A percentile compares a stretch with the other conserved stretches of the same genome.
Evolutionary conservation across 495 filamentous ascomycete species (phyloP).

Genomic region (Oleoguttula mirabilis): DNA sequence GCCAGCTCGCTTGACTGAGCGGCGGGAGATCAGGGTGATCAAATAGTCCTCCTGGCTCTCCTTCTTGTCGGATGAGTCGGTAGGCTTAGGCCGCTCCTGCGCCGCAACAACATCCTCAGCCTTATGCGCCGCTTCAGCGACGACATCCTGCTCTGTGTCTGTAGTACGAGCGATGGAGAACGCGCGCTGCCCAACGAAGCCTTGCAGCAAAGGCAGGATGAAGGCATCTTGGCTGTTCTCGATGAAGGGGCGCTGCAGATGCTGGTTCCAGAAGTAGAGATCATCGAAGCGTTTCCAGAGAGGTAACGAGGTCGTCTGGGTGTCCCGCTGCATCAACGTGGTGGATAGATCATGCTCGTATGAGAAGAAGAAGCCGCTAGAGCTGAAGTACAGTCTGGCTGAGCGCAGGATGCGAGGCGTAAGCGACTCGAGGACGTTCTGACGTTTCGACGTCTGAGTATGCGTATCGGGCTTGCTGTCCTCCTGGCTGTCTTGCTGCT

Average conservation of each 20-base stretch:
- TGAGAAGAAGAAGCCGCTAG: slow-evolving; percentile 77
- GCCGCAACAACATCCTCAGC: slow-evolving; percentile 14
- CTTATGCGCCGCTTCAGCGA: slow-evolving; percentile 21
- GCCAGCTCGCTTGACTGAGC: slow-evolving; percentile 73
- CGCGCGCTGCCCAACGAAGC: slow-evolving; percentile 79
- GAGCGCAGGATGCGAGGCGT: slow-evolving; percentile 76
- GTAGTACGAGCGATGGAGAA: slow-evolving; percentile 49
- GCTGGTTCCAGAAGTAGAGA: slow-evolving; percentile 78
- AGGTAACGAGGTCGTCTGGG: slow-evolving; percentile 37
- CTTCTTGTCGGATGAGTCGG: neutral
- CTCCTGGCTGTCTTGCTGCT: slow-evolving; percentile 8
- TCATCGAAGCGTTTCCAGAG: slow-evolving; percentile 64
- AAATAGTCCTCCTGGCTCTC: slow-evolving; percentile 38
- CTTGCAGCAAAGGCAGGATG: slow-evolving; percentile 78
- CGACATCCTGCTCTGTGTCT: slow-evolving; percentile 16
- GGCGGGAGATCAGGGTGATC: slow-evolving; percentile 75
- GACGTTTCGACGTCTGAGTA: neutral
- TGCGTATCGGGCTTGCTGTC: neutral
- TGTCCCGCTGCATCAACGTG: slow-evolving; percentile 40
- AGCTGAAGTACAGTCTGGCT: slow-evolving; percentile 63
- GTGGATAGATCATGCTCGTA: slow-evolving; percentile 86
- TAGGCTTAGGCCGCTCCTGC: neutral
- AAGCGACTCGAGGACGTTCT: slow-evolving; percentile 38
- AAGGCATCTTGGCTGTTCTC: slow-evolving; percentile 52
- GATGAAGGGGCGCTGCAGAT: slow-evolving; percentile 63